These are phyloP conservation scores for Arthrobotrys musiformis DNA, from an alignment of 2,329 filamentous ascomycete genomes.

Conservation along the genomic window DNA sequence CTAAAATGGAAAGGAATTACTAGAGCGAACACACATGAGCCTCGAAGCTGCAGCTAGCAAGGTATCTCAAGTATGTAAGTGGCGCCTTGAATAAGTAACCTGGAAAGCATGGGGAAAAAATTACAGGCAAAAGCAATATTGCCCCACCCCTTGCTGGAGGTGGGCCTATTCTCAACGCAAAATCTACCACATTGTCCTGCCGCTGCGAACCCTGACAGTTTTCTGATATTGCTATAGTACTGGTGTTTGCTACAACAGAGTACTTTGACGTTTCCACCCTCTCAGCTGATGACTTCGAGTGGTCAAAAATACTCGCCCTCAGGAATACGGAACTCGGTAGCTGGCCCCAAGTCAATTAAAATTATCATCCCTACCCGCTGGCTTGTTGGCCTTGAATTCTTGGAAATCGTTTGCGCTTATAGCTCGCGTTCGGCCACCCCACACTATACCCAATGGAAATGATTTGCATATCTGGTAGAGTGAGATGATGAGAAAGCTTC, in stretches of 20 bases:
- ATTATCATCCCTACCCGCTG: background rate
- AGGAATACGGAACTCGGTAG: background rate
- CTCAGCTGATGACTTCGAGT: background rate
- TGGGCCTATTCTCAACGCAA: constrained; percentile 24
- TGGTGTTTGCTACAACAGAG: background rate
- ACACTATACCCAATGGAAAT: constrained; percentile 25
- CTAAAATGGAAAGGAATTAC: constrained; percentile 4
- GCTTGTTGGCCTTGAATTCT: background rate
- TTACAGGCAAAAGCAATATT: constrained; percentile 6
- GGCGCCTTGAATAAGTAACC: background rate
- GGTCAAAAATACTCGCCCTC: background rate
- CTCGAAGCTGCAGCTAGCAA: background rate
- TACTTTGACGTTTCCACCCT: background rate
- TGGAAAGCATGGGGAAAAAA: constrained; percentile 14
- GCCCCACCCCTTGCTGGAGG: constrained; percentile 6
- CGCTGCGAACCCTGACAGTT: background rate
- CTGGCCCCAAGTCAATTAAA: background rate
- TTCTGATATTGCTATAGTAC: background rate
- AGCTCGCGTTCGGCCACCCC: constrained; percentile 4
- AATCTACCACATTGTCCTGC: constrained; percentile 22
- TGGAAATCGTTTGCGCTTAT: background rate
- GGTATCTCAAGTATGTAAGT: background rate
- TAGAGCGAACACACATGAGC: constrained; percentile 1
- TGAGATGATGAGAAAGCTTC: constrained; percentile 4
- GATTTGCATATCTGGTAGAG: constrained; percentile 17